These are phyloP conservation scores for Acacia confusa DNA, from an alignment of 306 rosid species.

Conservation along the genomic window DNA sequence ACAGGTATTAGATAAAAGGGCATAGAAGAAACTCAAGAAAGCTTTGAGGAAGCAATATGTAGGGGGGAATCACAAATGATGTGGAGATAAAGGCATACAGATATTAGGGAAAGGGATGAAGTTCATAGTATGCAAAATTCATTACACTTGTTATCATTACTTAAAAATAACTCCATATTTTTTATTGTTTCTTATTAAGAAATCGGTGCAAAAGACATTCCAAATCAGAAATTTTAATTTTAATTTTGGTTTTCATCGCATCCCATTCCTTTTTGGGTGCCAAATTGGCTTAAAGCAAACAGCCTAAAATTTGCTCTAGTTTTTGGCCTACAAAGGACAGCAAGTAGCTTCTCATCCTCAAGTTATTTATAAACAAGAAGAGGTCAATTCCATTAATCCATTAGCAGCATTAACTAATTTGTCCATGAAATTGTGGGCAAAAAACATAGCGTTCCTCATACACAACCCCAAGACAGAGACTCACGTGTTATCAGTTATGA, in stretches of 20 bases:
- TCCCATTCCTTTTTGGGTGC: not conserved
- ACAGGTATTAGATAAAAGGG: not conserved
- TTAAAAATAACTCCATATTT: too few relatives aligned
- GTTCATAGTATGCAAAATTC: too few relatives aligned
- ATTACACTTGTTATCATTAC: too few relatives aligned
- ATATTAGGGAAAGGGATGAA: not conserved
- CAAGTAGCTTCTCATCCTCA: not conserved
- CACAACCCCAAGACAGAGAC: conserved; percentile 19
- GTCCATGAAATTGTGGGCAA: not conserved
- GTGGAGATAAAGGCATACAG: conserved; percentile 3
- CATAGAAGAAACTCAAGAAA: not conserved
- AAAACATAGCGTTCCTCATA: not conserved
- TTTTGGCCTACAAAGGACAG: not conserved
- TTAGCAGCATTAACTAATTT: not conserved
- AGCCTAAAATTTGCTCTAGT: not conserved
- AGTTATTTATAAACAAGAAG: not conserved
- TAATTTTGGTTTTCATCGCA: not conserved
- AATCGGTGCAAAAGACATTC: too few relatives aligned
- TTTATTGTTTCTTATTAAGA: too few relatives aligned
- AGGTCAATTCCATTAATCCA: conserved; percentile 12
- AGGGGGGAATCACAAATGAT: not conserved
- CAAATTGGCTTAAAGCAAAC: not conserved
- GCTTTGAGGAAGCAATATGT: not conserved
- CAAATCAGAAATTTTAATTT: too few relatives aligned
- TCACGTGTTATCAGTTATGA: conserved; percentile 73